Conservation (phyloP, 495 filamentous ascomycete genomes). For the Astrothelium macrocarpum region DNA sequence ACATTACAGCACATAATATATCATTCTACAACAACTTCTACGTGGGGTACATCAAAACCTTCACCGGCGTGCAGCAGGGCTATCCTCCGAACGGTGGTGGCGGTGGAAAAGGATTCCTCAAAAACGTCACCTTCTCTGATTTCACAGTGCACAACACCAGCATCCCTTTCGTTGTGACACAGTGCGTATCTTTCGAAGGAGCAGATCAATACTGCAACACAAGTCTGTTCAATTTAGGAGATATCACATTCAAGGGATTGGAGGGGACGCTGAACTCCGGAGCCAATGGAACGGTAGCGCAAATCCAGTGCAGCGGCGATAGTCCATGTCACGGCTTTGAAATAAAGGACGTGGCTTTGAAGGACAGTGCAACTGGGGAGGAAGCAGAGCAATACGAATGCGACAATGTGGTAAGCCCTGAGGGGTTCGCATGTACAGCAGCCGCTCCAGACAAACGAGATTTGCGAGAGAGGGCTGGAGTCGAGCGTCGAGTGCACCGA, state of each 20-base stretch:
- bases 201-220: constrained; percentile 2
- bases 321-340: constrained; percentile 3
- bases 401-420: not conserved
- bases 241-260: not conserved
- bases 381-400: not conserved
- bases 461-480: not conserved
- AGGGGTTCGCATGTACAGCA: constrained; percentile 1
- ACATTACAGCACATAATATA: constrained; percentile 30
- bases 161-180: constrained; percentile 8
- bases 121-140: constrained; percentile 7
- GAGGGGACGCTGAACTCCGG: not conserved
- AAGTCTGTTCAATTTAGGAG: constrained; percentile 1
- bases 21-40: constrained; percentile 33
- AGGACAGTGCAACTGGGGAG: not conserved
- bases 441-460: not conserved
- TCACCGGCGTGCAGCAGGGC: constrained; percentile 34
- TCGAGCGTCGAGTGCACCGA: not conserved
- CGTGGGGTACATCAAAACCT: constrained; percentile 27
- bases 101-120: constrained; percentile 31
- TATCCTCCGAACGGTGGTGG: constrained; percentile 43
- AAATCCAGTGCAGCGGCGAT: constrained; percentile 4
- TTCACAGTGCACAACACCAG: constrained; percentile 1
- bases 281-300: not conserved
- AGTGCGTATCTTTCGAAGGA: constrained; percentile 10
- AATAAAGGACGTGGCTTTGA: not conserved